These are phyloP conservation scores for Phaffia australis DNA, from an alignment of 768 basidiomycete species.

Conservation along the genomic window DNA sequence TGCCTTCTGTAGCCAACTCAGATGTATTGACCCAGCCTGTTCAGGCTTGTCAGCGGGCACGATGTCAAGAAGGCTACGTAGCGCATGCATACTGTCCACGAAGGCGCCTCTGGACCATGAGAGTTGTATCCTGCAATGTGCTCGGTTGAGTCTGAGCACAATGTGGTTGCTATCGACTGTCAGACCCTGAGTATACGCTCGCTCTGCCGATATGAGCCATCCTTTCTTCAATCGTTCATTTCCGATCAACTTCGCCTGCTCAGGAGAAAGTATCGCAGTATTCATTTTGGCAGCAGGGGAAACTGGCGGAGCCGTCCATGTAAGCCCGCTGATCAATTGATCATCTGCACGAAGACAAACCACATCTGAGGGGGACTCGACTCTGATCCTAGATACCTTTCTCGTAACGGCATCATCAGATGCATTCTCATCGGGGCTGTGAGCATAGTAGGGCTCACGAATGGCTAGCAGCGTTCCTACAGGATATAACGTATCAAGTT, in stretches of 20 bases:
- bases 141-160: conserved; percentile 34
- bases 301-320: conserved; percentile 9
- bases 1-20: conserved; percentile 29
- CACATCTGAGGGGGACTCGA: conserved; percentile 37
- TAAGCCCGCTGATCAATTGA: conserved; percentile 17
- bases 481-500: conserved; percentile 34
- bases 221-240: conserved; percentile 30
- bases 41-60: conserved; percentile 27
- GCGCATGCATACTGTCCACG: conserved; percentile 24
- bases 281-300: background rate
- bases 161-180: background rate
- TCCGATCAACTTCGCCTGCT: conserved; percentile 32
- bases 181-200: conserved; percentile 30
- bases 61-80: too few relatives aligned
- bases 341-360: conserved; percentile 27
- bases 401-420: conserved; percentile 25
- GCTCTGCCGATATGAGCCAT: conserved; percentile 32
- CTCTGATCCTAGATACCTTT: conserved; percentile 28
- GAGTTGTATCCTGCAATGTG: conserved; percentile 32
- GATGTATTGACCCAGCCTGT: background rate
- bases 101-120: conserved; percentile 31
- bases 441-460: conserved; percentile 35
- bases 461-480: conserved; percentile 34
- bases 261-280: conserved; percentile 5
- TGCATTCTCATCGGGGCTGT: background rate